Base-by-base conservation (phyloP, 805 yeast species). In the Ogataea ganodermae region DNA sequence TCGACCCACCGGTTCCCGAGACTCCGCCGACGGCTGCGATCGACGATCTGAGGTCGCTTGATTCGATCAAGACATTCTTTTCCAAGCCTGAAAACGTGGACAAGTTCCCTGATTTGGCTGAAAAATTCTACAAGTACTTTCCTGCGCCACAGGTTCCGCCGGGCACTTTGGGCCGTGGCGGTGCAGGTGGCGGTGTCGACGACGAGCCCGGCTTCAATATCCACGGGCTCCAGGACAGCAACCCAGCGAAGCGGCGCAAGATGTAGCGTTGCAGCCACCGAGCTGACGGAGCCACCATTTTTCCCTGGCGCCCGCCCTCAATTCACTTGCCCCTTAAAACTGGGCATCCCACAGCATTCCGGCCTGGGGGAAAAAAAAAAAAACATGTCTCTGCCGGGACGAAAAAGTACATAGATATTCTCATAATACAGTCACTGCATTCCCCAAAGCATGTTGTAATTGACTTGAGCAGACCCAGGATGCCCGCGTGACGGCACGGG, bases 81-180 rank as follows among this genome's bases (percentile, higher is more conserved):
- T 24, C 46, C 2, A 51, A 49, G 23, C 49, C 53, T 13, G 51
- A 53, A 7, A 54, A 54, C 23, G 36, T 53, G 14, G 37, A 42
- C 30, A 50, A 50, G 27, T 55, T 43, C 26, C 58, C 58, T 5
- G 57, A 50, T 35, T 30, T 52, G 26, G 57, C 55, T 2, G 53
- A 52, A n/a, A 50, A 55, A 35, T 52, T 49, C 44, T 48, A 52
- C 49, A 53, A 51, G 38, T 42, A 38, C 40, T 50, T 46, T 46
- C 24, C 51, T 51, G 14, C 45, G 46, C 33, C 48, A 43, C 42
- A 43, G 41, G 26, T 41, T 43, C 18, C 35, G 45, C 28, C 45
- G 35, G 23, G 33, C 17, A 18, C 33, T 12, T 4, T 30, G 16
- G 33, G 16, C 16, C 33, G 33, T 30, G 33, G 42, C 42, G 40